Base-by-base conservation (phyloP, 1,139 yeast species). In the Candida gigantensis region DNA sequence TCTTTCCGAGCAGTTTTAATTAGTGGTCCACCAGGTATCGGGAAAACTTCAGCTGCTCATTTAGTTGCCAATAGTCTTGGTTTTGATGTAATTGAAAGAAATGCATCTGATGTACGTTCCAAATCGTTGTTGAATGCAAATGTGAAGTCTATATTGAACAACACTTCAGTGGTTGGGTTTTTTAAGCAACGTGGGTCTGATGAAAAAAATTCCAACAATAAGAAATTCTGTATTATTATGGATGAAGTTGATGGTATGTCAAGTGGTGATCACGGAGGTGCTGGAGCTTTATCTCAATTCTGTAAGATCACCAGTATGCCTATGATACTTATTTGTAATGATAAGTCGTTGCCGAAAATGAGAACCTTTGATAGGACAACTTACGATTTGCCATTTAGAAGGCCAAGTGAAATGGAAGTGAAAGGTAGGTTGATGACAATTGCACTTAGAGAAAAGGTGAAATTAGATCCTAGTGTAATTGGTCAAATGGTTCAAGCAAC, bases 211-310 rank as follows among this genome's bases (percentile, higher is more conserved):
- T 12, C 28, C 5, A 72, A 75, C 42, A 79, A 77, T 39, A 54
- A 56, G 30, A 66, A 58, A 40, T 80, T 90, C 49, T 89, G 90
- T 36, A 73, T 92, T 35, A 84, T 94, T 46, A 89, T 94, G 97
- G 99, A 94, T 62, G 99, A 94, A 64, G 98, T 94, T 21, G 99
- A 94, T 60, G 99, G 99, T 49, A 92, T 94, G 98, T 87, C 96
- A 29, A 89, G 95, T 52, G 99, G 99, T 46, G 99, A 94, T 60
- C 83, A 94, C 52, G 99, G 98, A 45, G 99, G 99, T 46, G 96
- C 94, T 14, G 97, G 97, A 17, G 95, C 92, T 41, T 74, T 94
- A 63, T 90, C 97, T 0, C 81, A 84, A 30, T 84, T 88, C 50
- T 92, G 97, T 57, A 74, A 84, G 29, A 81, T 79, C 32, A 89